A percentile compares a stretch with the other conserved stretches of the same genome.
Conservation (phyloP, 305 asterid genomes). For the Coffea humblotiana region DNA sequence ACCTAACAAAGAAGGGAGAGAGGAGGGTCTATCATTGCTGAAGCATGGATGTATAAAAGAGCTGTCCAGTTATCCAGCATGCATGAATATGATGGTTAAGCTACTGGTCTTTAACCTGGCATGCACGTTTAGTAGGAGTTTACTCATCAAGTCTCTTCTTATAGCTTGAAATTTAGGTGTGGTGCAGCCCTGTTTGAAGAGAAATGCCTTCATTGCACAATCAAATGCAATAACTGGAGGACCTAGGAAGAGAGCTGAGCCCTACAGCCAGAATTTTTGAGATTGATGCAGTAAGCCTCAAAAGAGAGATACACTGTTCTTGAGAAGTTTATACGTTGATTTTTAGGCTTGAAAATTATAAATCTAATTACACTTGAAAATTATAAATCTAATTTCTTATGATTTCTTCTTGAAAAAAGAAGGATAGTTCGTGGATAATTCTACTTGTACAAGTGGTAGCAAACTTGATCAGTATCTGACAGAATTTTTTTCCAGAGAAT, state of each 20-base stretch:
- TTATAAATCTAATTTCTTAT: too few relatives aligned
- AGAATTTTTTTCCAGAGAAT: background rate
- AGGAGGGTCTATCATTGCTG: background rate
- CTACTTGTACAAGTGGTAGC: too few relatives aligned
- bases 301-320: too few relatives aligned
- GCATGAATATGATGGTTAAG: background rate
- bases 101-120: background rate
- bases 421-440: too few relatives aligned
- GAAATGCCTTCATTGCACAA: background rate
- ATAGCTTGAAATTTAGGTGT: background rate
- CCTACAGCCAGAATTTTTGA: background rate
- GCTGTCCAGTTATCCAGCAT: background rate
- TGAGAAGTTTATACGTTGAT: too few relatives aligned
- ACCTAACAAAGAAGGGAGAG: background rate
- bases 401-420: too few relatives aligned
- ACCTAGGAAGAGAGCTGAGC: too few relatives aligned
- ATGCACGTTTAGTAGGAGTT: background rate
- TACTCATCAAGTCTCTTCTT: background rate
- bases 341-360: too few relatives aligned
- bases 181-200: background rate
- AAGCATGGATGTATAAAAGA: background rate
- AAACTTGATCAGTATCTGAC: too few relatives aligned
- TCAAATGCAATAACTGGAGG: background rate
- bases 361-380: too few relatives aligned
- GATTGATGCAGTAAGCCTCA: too few relatives aligned